These are phyloP conservation scores for Candida dendrica DNA, from an alignment of 805 yeast genomes.

Conservation along the genomic window DNA sequence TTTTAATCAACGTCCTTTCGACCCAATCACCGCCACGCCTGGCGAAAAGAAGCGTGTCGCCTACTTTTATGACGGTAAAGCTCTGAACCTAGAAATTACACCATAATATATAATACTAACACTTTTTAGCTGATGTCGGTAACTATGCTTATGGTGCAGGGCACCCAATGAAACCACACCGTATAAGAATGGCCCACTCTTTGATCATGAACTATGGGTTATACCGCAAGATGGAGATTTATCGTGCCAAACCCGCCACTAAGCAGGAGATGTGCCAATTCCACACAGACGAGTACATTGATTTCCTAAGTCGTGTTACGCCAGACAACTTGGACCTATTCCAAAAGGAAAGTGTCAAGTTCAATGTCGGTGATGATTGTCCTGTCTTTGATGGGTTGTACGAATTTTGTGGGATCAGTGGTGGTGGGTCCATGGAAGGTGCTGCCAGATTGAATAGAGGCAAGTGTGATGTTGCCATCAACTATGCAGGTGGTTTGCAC, in stretches of 20 bases:
- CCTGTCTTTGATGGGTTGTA: constrained; percentile 77
- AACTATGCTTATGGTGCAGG: constrained; percentile 98
- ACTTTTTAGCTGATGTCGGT: constrained; percentile 69
- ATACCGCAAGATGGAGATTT: constrained; percentile 94
- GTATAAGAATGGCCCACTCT: constrained; percentile 98
- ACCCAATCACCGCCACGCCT: constrained; percentile 1
- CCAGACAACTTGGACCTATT: constrained; percentile 88
- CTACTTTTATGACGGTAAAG: constrained; percentile 59
- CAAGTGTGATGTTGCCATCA: constrained; percentile 85
- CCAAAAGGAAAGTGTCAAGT: constrained; percentile 80
- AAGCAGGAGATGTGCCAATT: constrained; percentile 97
- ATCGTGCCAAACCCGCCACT: constrained; percentile 95
- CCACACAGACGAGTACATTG: constrained; percentile 96
- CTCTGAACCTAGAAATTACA: background rate
- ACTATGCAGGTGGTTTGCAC: constrained; percentile 90
- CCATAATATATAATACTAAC: constrained; percentile 15
- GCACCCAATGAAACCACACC: constrained; percentile 98
- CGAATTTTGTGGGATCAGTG: constrained; percentile 70
- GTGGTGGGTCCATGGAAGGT: constrained; percentile 90
- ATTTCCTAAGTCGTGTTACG: constrained; percentile 81
- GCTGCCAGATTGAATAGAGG: constrained; percentile 75
- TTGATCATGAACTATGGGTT: constrained; percentile 94
- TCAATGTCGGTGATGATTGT: constrained; percentile 94
- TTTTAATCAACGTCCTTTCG: background rate
- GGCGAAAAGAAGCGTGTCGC: constrained; percentile 47